Percentiles rank a stretch among this genome's conserved stretches.
These are phyloP conservation scores for Arthrinium phaeospermum DNA, from an alignment of 2,329 filamentous ascomycete genomes.

Conservation along the genomic window DNA sequence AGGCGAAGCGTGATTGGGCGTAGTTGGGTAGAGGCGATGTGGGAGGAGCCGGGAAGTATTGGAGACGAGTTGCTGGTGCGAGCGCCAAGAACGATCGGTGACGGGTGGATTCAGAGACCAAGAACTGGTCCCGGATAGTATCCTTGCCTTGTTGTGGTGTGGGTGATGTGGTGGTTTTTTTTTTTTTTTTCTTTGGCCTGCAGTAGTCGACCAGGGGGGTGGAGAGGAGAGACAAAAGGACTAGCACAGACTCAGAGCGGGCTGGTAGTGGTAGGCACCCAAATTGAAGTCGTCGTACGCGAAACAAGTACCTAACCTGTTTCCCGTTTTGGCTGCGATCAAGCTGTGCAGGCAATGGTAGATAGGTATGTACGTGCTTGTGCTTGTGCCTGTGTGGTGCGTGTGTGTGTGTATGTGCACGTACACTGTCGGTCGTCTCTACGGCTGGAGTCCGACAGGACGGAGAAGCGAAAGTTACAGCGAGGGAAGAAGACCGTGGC, in stretches of 20 bases:
- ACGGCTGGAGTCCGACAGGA: neutral
- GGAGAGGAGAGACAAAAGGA: slow-evolving; percentile 10
- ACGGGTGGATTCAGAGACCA: slow-evolving; percentile 22
- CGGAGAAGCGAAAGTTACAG: neutral
- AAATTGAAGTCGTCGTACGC: slow-evolving; percentile 14
- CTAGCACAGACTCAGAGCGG: slow-evolving; percentile 17
- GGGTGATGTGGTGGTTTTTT: slow-evolving; percentile 15
- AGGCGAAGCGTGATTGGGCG: slow-evolving; percentile 25
- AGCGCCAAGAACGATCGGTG: slow-evolving; percentile 31
- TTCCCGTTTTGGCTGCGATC: neutral
- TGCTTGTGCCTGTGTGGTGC: slow-evolving; percentile 15
- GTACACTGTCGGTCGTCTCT: neutral
- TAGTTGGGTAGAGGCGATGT: slow-evolving; percentile 21
- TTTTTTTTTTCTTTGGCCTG: slow-evolving; percentile 18
- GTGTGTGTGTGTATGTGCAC: slow-evolving; percentile 19
- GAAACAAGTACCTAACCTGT: slow-evolving; percentile 2
- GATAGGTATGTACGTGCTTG: neutral
- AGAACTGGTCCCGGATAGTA: neutral
- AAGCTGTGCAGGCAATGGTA: neutral
- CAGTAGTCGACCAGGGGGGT: slow-evolving; percentile 19
- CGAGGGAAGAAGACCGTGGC: neutral
- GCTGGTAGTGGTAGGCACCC: slow-evolving; percentile 2
- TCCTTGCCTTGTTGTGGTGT: slow-evolving; percentile 15
- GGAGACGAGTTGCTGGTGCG: slow-evolving; percentile 23
- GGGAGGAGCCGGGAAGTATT: slow-evolving; percentile 27